These are phyloP conservation scores for Setaria viridis DNA, from an alignment of 202 grass and related monocot genomes.

Conservation along the genomic window DNA sequence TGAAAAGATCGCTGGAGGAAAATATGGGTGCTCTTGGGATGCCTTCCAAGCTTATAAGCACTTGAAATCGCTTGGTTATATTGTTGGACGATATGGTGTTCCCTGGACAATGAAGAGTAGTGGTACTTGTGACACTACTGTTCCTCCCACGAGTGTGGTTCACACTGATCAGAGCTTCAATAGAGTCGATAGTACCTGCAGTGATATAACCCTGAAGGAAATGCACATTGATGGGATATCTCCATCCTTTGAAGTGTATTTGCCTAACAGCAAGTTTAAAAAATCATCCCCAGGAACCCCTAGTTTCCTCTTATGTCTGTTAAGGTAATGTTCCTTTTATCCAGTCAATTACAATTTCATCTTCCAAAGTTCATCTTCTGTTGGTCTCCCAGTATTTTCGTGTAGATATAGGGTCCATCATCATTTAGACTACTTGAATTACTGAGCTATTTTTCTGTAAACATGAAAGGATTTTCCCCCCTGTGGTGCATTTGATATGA, in stretches of 20 bases:
- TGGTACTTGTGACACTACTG: conserved; percentile 26
- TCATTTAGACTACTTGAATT: conserved; percentile 16
- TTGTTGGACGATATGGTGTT: conserved; percentile 67
- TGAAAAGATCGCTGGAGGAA: conserved; percentile 56
- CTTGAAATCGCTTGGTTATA: conserved; percentile 89
- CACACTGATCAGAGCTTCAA: conserved; percentile 30
- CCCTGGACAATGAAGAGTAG: conserved; percentile 68
- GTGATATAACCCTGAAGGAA: conserved; percentile 51
- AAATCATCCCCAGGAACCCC: conserved; percentile 75
- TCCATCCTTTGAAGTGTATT: conserved; percentile 71
- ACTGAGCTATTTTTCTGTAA: background rate
- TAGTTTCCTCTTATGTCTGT: conserved; percentile 70
- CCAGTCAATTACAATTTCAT: conserved; percentile 19
- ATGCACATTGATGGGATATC: conserved; percentile 55
- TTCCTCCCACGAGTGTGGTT: background rate
- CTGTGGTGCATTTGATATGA: background rate
- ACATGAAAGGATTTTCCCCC: background rate
- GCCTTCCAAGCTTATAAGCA: conserved; percentile 81
- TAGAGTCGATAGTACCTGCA: conserved; percentile 5
- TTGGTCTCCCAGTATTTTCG: background rate
- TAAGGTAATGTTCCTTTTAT: conserved; percentile 59
- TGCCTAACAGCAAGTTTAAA: conserved; percentile 88
- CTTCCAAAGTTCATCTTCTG: background rate
- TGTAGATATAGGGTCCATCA: background rate
- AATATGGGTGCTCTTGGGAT: conserved; percentile 73